phyloP scores from a whole-genome alignment of 306 rosid genomes.

The Vigna mungo region DNA sequence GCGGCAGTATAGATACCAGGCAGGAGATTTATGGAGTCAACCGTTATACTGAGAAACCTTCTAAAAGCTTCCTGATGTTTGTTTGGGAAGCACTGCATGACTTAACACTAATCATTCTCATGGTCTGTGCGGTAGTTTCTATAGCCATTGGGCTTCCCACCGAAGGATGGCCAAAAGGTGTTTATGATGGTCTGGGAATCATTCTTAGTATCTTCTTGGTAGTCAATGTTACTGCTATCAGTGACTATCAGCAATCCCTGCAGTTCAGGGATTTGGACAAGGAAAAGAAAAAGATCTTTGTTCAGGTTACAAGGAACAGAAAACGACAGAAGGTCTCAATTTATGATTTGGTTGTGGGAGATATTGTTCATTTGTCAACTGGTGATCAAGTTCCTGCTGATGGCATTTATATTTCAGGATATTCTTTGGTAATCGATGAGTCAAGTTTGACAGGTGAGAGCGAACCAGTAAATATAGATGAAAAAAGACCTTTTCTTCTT shows the following conservation, averaged over 20 bases:
- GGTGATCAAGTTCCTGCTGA: slow-evolving; percentile 97
- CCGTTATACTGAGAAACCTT: slow-evolving; percentile 75
- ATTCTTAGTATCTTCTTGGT: slow-evolving; percentile 79
- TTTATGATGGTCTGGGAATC: slow-evolving; percentile 91
- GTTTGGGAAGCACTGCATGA: slow-evolving; percentile 94
- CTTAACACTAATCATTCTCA: slow-evolving; percentile 81
- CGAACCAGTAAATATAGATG: slow-evolving; percentile 68
- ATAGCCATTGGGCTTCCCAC: slow-evolving; percentile 83
- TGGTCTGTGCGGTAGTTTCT: slow-evolving; percentile 82
- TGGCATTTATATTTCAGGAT: slow-evolving; percentile 80
- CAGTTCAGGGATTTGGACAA: slow-evolving; percentile 83
- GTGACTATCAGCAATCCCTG: slow-evolving; percentile 90
- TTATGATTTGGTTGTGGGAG: slow-evolving; percentile 86
- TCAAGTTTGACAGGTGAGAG: slow-evolving; percentile 94
- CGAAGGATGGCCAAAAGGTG: slow-evolving; percentile 88
- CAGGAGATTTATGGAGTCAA: slow-evolving; percentile 79
- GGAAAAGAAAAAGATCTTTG: slow-evolving; percentile 82
- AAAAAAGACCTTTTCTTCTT: slow-evolving; percentile 81
- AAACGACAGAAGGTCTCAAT: slow-evolving; percentile 72
- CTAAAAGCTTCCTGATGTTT: slow-evolving; percentile 68
- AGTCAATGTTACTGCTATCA: slow-evolving; percentile 80
- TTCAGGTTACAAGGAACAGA: slow-evolving; percentile 79
- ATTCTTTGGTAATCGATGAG: slow-evolving; percentile 77
- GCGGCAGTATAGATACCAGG: slow-evolving; percentile 54
- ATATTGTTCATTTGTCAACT: slow-evolving; percentile 82